Evolutionary conservation across 129 eudicot genomes (phyloP), one percentile per base, ranked within the genome.

Genomic region (carrot (Daucus carota)): DNA sequence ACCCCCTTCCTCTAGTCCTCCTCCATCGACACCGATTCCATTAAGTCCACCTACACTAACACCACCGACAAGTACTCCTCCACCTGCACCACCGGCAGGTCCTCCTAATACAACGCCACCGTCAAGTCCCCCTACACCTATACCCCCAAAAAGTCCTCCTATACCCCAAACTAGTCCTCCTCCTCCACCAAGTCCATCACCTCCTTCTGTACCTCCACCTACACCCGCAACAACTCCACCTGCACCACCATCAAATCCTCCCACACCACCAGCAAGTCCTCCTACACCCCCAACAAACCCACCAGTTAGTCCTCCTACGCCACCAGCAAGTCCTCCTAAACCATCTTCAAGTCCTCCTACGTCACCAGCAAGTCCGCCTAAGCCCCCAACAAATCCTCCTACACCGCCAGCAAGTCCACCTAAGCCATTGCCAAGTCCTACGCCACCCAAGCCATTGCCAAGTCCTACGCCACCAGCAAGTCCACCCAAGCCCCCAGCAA

Each of bases 341-440:
- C 40, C 40, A 36, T 36, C 40, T 1, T 36, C 40, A 5, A 36
- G 40, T 36, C 40, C 40, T 36, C 40, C 40, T 36, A 36, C 40
- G 40, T 45, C 72, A 26, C 80, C 76, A 4, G 59, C 24, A 20
- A 50, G 24, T 17, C 82, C 86, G 20, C 73, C 85, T 43, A 46
- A 79, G 40, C 84, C 86, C 24, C 86, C 88, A 7, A 4, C 79
- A 31, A 79, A 43, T 8, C 59, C 87, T 10, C 80, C 86, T 74
- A 74, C 90, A 9, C 71, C 90, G 34, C 77, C 75, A 38, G 52
- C 70, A 17, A 60, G 16, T 28, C 60, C 74, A 24, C 50, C 76
- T 38, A 16, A 22, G 14, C 74, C 71, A 40, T 41, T 42, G 3
- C 16, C 42, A 43, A 70, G 66, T 70, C 52, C 52, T 57, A 29